Conservation (phyloP, 768 basidiomycete species). For the Ramaria rubella region DNA sequence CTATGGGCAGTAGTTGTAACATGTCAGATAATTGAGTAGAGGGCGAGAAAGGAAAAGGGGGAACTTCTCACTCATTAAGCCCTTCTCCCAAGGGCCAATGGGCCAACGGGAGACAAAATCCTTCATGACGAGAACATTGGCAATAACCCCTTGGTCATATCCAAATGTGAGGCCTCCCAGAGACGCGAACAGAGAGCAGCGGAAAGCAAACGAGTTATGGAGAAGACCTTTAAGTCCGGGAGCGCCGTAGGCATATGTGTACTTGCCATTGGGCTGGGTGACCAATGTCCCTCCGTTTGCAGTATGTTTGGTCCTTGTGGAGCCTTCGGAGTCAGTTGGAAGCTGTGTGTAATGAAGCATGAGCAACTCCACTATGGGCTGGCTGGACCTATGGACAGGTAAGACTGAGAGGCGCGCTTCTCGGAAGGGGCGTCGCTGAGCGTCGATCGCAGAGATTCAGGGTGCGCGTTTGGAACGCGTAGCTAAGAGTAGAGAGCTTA, state of each 20-base stretch:
- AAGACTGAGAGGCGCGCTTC: too few species aligned
- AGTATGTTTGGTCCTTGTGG: neutral
- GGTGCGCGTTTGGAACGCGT: too few species aligned
- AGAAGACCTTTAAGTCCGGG: slow-evolving; percentile 56
- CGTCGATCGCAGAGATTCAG: too few species aligned
- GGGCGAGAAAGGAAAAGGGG: neutral
- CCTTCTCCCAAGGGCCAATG: slow-evolving; percentile 64
- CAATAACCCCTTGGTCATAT: slow-evolving; percentile 82
- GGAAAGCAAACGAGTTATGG: slow-evolving; percentile 56
- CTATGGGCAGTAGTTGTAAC: slow-evolving; percentile 28
- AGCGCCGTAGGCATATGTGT: slow-evolving; percentile 70
- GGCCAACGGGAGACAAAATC: slow-evolving; percentile 68
- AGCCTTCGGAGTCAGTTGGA: neutral
- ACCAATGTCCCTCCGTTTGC: neutral
- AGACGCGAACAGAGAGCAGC: slow-evolving; percentile 69
- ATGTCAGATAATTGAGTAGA: neutral
- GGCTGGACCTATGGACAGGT: too few species aligned
- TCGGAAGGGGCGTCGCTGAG: too few species aligned
- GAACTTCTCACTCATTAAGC: slow-evolving; percentile 58
- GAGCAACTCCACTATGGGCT: too few species aligned
- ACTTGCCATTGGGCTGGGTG: slow-evolving; percentile 20
- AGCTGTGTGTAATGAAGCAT: neutral
- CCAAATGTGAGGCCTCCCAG: slow-evolving; percentile 76
- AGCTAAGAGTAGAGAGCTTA: too few species aligned
- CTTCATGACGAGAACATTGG: slow-evolving; percentile 78